Percentiles rank a stretch among this genome's conserved stretches.
Evolutionary conservation across 2,329 filamentous ascomycete species (phyloP).

Genomic region (Alternaria panax): DNA sequence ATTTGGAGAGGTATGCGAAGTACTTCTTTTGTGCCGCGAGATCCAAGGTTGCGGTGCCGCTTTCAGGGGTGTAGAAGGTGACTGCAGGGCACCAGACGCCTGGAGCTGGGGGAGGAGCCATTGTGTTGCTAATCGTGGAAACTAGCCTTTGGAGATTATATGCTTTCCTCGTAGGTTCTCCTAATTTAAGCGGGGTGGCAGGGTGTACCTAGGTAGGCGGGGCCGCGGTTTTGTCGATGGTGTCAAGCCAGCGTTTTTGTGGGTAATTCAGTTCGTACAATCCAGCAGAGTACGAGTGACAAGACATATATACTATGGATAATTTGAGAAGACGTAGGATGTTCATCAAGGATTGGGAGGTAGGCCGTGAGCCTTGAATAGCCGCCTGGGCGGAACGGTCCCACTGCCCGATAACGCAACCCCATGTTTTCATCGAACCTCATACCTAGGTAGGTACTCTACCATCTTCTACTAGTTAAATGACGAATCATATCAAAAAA

Average conservation of each 20-base stretch:
- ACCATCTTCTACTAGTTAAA: not conserved
- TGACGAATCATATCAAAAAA: not conserved
- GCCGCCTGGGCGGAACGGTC: conserved; percentile 8
- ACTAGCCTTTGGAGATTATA: not conserved
- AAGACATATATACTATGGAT: not conserved
- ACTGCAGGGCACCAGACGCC: conserved; percentile 52
- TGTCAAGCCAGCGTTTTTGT: not conserved
- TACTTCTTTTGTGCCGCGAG: conserved; percentile 53
- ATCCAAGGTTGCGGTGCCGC: conserved; percentile 50
- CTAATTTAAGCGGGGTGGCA: not conserved
- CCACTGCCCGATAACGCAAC: conserved; percentile 5
- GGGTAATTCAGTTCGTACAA: not conserved
- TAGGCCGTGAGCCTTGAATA: conserved; percentile 19
- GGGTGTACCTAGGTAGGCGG: not conserved
- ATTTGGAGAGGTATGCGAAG: conserved; percentile 54
- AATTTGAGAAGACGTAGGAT: conserved; percentile 1
- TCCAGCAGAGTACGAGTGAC: not conserved
- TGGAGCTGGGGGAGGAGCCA: conserved; percentile 27
- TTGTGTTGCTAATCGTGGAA: not conserved
- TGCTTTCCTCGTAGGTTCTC: not conserved
- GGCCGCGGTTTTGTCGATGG: not conserved
- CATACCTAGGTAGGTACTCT: not conserved
- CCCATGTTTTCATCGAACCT: not conserved
- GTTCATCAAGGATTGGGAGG: conserved; percentile 13
- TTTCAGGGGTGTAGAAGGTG: conserved; percentile 54